These are phyloP conservation scores for Tulasnella sp. DNA, from an alignment of 768 basidiomycete genomes.

Conservation along the genomic window DNA sequence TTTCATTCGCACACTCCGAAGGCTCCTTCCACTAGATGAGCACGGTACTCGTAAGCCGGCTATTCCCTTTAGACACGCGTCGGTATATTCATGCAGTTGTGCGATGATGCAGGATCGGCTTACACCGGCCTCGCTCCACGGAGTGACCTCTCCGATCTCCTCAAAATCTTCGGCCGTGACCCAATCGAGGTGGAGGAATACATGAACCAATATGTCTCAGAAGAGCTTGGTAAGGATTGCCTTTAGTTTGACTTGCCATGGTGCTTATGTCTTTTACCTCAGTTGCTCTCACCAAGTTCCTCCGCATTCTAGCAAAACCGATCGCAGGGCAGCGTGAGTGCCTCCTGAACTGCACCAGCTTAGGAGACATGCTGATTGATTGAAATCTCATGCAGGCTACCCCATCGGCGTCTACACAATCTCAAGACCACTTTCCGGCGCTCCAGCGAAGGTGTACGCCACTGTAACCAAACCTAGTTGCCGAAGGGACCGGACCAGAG, in stretches of 20 bases:
- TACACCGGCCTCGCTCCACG: conserved; percentile 1
- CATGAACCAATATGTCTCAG: conserved; percentile 10
- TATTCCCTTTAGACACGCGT: background rate
- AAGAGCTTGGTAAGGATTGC: conserved; percentile 4
- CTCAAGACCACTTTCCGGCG: conserved; percentile 6
- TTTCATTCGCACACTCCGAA: conserved; percentile 16
- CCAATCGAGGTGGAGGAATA: conserved; percentile 16
- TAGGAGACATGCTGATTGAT: background rate
- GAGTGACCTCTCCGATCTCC: conserved; percentile 4
- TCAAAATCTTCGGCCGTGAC: conserved; percentile 17
- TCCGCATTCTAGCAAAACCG: conserved; percentile 13
- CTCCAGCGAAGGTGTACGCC: background rate
- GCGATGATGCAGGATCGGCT: background rate
- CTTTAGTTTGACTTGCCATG: background rate
- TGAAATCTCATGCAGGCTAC: background rate
- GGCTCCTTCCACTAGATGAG: conserved; percentile 18
- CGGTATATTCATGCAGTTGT: background rate
- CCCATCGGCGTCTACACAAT: conserved; percentile 14
- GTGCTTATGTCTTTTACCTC: background rate
- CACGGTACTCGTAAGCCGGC: conserved; percentile 3
- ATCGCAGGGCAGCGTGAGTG: conserved; percentile 16
- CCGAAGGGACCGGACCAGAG: conserved; percentile 8
- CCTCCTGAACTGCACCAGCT: background rate
- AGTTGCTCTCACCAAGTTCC: conserved; percentile 15
- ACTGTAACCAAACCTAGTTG: background rate